phyloP scores from a whole-genome alignment of 2,329 filamentous ascomycete genomes.

The Colletotrichum godetiae region DNA sequence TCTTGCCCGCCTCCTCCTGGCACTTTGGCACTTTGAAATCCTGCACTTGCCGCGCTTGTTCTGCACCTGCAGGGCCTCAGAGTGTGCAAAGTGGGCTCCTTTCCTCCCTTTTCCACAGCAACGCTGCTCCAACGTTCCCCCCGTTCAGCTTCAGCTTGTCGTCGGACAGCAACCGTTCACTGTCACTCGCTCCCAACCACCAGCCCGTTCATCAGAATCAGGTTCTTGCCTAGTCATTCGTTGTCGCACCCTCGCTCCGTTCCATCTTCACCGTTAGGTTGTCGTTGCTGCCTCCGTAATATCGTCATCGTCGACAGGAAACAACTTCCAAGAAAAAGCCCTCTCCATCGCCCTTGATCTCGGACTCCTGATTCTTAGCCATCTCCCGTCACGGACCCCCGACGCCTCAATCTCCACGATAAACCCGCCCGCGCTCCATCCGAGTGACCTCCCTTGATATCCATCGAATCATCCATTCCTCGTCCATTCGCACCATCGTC shows the following conservation, averaged over 20 bases:
- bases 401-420: slow-evolving; percentile 4
- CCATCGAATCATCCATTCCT: slow-evolving; percentile 9
- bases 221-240: slow-evolving; percentile 26
- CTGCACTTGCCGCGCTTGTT: neutral
- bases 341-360: slow-evolving; percentile 6
- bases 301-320: neutral
- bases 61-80: neutral
- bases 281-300: slow-evolving; percentile 2
- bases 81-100: slow-evolving; percentile 13
- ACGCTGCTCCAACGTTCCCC: slow-evolving; percentile 36
- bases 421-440: neutral
- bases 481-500: slow-evolving; percentile 1
- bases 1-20: slow-evolving; percentile 9
- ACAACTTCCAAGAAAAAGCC: neutral
- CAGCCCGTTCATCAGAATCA: neutral
- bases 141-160: slow-evolving; percentile 16
- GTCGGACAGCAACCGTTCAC: slow-evolving; percentile 35
- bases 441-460: slow-evolving; percentile 2
- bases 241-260: slow-evolving; percentile 34
- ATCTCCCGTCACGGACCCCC: slow-evolving; percentile 5
- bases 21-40: neutral
- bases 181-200: slow-evolving; percentile 29
- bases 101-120: slow-evolving; percentile 41
- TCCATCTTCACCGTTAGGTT: neutral
- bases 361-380: neutral